Evolutionary conservation across 495 filamentous ascomycete genomes (phyloP), one percentile per base, ranked within the genome.

Genomic region (Penicillium cosmopolitanum): DNA sequence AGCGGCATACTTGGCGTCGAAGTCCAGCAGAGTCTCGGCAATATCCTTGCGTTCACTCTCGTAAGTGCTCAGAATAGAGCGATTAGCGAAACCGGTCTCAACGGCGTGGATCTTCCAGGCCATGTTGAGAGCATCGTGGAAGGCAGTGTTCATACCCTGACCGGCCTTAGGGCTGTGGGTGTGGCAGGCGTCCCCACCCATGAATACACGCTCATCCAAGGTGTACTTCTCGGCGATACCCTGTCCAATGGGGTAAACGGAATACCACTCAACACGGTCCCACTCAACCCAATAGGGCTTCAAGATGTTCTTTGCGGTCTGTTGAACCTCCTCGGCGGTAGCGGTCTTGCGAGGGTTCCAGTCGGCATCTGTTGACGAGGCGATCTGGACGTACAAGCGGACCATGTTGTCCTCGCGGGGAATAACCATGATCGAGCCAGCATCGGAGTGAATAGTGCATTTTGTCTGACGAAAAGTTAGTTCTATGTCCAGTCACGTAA

Each of bases 41-140:
- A 89, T 87, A 51, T 83, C 79, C 68, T 88, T 83, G 16, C 91
- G 82, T 73, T 95, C 91, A 18, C 77, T 73, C 51, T 89, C 80
- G 63, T 93, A 95, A 10, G 89, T 90, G 63, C 83, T 75, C 31
- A 93, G 77, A 13, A 89, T 75, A 18, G 79, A 80, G 21, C 82
- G 84, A n/a, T 78, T 65, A 18, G 87, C 85, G 31, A 81, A 76
- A 15, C 87, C 86, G 43, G 72, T 77, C 43, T 92, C 80, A 2
- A 93, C 84, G 28, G 82, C 73, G 19, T 86, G 88, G 19, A 95
- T 75, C 77, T 95, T 93, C 90, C 90, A 93, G 28, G 90, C 90
- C 61, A 93, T 84, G 70, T 95, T 93, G 64, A 83, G 69, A 7
- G 78, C 75, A 62, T 86, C 81, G 68, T 82, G 80, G 72, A 80